These are phyloP conservation scores for Paraphoma sp. DNA, from an alignment of 2,329 filamentous ascomycete genomes.

Conservation along the genomic window DNA sequence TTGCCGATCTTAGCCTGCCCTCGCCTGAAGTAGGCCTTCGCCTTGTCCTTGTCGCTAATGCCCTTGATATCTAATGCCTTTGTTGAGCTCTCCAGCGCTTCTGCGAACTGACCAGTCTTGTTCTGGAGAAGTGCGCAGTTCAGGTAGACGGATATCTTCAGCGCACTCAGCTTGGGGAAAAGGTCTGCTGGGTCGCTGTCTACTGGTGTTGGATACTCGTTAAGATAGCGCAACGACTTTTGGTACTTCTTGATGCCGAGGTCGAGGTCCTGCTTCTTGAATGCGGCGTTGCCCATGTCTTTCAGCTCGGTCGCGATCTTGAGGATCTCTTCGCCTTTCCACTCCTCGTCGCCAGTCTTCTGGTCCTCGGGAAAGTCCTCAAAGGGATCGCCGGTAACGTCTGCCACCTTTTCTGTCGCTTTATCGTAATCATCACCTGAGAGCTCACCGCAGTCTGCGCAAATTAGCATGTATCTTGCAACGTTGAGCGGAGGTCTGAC, in stretches of 20 bases:
- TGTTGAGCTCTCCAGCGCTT: constrained; percentile 73
- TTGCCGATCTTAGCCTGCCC: constrained; percentile 75
- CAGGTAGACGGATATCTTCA: constrained; percentile 86
- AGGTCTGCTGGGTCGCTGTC: constrained; percentile 75
- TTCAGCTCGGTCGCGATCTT: constrained; percentile 87
- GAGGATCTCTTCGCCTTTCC: constrained; percentile 72
- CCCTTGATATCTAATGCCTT: constrained; percentile 72
- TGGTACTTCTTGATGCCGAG: constrained; percentile 89
- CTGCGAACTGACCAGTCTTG: constrained; percentile 76
- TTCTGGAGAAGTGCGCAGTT: constrained; percentile 86
- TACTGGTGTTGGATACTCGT: constrained; percentile 75
- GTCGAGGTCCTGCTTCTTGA: constrained; percentile 76
- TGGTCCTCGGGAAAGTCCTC: constrained; percentile 96
- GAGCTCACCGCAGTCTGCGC: constrained; percentile 83
- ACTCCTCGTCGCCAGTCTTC: constrained; percentile 58
- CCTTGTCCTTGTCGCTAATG: constrained; percentile 76
- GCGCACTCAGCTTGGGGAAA: constrained; percentile 69
- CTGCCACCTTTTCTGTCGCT: constrained; percentile 72
- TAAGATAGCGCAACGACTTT: constrained; percentile 88
- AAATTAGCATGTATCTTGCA: constrained; percentile 2
- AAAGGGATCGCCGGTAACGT: constrained; percentile 86
- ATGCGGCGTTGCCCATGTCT: constrained; percentile 88
- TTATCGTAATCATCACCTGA: constrained; percentile 71
- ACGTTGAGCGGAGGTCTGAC: constrained; percentile 27
- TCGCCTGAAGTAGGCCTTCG: constrained; percentile 87